A percentile compares a stretch with the other conserved stretches of the same genome.
Evolutionary conservation across 768 basidiomycete genomes (phyloP).

Genomic region (Naganishia onofrii): DNA sequence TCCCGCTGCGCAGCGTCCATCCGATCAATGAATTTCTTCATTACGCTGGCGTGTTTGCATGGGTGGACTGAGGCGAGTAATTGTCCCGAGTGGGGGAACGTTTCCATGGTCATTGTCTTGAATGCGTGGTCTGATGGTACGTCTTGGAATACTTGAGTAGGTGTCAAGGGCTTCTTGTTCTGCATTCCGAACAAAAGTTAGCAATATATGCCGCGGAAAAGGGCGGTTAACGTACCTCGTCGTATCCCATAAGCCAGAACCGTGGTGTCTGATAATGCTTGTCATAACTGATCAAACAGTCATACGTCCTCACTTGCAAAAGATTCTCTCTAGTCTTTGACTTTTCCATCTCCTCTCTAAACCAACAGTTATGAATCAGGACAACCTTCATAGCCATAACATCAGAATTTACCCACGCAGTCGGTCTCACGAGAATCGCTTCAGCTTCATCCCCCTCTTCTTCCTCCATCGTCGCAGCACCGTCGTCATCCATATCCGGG

Average conservation of each 20-base stretch:
- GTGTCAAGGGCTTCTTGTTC: slow-evolving; percentile 84
- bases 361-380: not conserved
- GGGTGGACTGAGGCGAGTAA: slow-evolving; percentile 89
- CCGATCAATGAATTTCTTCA: slow-evolving; percentile 99
- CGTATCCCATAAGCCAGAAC: slow-evolving; percentile 95
- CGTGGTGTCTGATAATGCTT: slow-evolving; percentile 99
- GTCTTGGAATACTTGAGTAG: slow-evolving; percentile 92
- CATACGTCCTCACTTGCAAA: slow-evolving; percentile 94
- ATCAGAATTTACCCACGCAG: slow-evolving; percentile 34
- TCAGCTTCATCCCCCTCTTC: slow-evolving; percentile 80
- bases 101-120: slow-evolving; percentile 98
- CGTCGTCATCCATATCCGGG: slow-evolving; percentile 96
- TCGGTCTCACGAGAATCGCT: slow-evolving; percentile 39
- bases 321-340: slow-evolving; percentile 71
- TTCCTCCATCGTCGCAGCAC: slow-evolving; percentile 60
- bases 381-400: not conserved
- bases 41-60: slow-evolving; percentile 96
- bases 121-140: slow-evolving; percentile 94
- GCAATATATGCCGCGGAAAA: not conserved
- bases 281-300: slow-evolving; percentile 99
- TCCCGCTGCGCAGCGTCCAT: slow-evolving; percentile 88
- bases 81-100: slow-evolving; percentile 87
- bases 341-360: slow-evolving; percentile 35
- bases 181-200: slow-evolving; percentile 47
- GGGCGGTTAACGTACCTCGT: slow-evolving; percentile 64